Evolutionary conservation across 352 stramenopile species (phyloP), one percentile per base, ranked within the genome.

Genomic region (Pythium brachiatum): DNA sequence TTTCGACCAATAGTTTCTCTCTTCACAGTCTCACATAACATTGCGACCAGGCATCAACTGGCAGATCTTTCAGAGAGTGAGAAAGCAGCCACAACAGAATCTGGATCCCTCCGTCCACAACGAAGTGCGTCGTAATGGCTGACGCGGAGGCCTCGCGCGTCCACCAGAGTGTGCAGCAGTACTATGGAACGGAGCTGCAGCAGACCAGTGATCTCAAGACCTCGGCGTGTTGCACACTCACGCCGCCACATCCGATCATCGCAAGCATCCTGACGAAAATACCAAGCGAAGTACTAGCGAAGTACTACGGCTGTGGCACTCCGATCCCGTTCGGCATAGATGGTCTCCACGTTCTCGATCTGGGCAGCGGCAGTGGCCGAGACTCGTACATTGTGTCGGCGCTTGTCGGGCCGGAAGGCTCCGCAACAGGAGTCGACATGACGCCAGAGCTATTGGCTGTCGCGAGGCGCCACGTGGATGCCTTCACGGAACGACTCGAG

Each of bases 361-460:
- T 97, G 13, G 89, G 91, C 20, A 94, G 85, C 67, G 89, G 89
- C 48, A 79, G 82, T n/a, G 91, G 91, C n/a, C 66, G 89, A 5
- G 89, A 97, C 69, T 84, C 89, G 25, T 97, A 94, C 70, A 79
- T 95, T 57, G 79, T 78, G 4, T 77, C 78, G 43, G 76, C 92
- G 60, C 72, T 97, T 12, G 88, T 96, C 0, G 89, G 89, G 7
- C 21, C 70, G 0, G 75, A 69, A 7, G 91, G 91, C 2, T 76
- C 64, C 15, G 86, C 96, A 11, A 84, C 92, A 38, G 91, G 89
- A 11, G 82, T 97, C n/a, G 91, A 97, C 67, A 96, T 97, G 86
- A 96, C 87, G 2, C 68, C 83, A 13, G 79, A 94, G 70, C 89
- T 96, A 68, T 67, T 97, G 7, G 65, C 79, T 13, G 73, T 91